These are phyloP conservation scores for Hyparrhenia diplandra DNA, from an alignment of 176 grass and related monocot species.

Conservation along the genomic window DNA sequence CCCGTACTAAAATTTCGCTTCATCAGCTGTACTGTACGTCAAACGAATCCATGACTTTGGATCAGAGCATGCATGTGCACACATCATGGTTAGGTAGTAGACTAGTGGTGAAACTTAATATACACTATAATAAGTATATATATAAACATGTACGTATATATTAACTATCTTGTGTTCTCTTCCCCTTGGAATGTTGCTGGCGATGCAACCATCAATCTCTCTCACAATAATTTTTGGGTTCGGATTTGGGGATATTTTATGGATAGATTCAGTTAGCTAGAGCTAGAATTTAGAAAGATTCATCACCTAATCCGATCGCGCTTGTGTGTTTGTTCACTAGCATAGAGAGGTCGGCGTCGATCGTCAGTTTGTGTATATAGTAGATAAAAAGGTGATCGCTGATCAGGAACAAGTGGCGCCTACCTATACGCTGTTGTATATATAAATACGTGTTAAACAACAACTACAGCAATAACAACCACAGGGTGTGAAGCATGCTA, in stretches of 20 bases:
- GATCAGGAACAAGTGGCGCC: too few species aligned
- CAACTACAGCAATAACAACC: too few species aligned
- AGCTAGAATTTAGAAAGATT: not conserved
- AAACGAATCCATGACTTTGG: not conserved
- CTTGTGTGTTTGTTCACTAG: not conserved
- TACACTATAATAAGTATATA: too few species aligned
- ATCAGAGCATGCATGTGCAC: not conserved
- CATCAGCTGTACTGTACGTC: not conserved
- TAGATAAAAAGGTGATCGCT: too few species aligned
- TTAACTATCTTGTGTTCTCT: not conserved
- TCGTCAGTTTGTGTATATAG: too few species aligned
- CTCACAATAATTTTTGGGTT: not conserved
- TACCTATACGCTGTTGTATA: too few species aligned
- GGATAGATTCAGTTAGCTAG: not conserved
- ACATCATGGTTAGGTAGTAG: not conserved
- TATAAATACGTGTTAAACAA: too few species aligned
- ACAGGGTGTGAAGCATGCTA: too few species aligned
- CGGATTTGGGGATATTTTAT: not conserved
- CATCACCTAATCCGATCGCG: not conserved
- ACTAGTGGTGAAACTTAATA: too few species aligned
- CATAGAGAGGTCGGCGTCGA: too few species aligned
- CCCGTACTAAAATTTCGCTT: too few species aligned
- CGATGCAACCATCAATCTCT: not conserved
- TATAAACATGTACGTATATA: too few species aligned
- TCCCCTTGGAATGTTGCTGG: conserved; percentile 1